phyloP scores from a whole-genome alignment of 345 rosid species.

The Mangifera indica region DNA sequence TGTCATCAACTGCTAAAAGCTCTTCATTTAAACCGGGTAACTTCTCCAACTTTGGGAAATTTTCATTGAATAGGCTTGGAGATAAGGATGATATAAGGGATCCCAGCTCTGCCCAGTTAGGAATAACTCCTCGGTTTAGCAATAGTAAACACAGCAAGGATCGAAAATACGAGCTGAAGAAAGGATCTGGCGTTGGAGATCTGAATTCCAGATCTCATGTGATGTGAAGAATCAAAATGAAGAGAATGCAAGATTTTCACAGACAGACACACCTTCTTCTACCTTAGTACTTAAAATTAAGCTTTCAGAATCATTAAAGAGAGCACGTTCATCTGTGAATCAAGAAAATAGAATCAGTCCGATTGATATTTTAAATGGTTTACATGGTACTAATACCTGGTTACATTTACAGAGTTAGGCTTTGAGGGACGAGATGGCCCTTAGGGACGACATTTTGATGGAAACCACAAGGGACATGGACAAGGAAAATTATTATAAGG shows the following conservation, averaged over 20 bases:
- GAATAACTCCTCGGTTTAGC: slow-evolving; percentile 18
- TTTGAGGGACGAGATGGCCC: slow-evolving; percentile 22
- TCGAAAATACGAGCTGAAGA: slow-evolving; percentile 23
- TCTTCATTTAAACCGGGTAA: slow-evolving; percentile 30
- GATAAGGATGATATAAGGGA: slow-evolving; percentile 35
- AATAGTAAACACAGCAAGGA: slow-evolving; percentile 21
- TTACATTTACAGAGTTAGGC: slow-evolving; percentile 20
- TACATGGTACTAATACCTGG: slow-evolving; percentile 12
- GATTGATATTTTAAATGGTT: slow-evolving; percentile 17
- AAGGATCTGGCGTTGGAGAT: slow-evolving; percentile 20
- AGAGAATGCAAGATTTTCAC: slow-evolving; percentile 23
- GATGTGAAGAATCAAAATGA: slow-evolving; percentile 20
- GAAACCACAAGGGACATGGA: slow-evolving; percentile 26
- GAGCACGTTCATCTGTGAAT: slow-evolving; percentile 30
- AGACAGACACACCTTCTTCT: slow-evolving; percentile 23
- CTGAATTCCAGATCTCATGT: slow-evolving; percentile 18
- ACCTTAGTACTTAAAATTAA: slow-evolving; percentile 25
- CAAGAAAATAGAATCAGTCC: slow-evolving; percentile 33
- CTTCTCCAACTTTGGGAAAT: slow-evolving; percentile 38
- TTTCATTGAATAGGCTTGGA: slow-evolving; percentile 31
- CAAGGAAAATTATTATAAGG: slow-evolving; percentile 27
- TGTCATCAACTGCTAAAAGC: slow-evolving; percentile 30
- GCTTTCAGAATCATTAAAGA: slow-evolving; percentile 28
- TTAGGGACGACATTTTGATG: slow-evolving; percentile 22
- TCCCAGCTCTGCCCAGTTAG: slow-evolving; percentile 32